Conservation (phyloP, 2,329 filamentous ascomycete species). For the Apiospora marii region DNA sequence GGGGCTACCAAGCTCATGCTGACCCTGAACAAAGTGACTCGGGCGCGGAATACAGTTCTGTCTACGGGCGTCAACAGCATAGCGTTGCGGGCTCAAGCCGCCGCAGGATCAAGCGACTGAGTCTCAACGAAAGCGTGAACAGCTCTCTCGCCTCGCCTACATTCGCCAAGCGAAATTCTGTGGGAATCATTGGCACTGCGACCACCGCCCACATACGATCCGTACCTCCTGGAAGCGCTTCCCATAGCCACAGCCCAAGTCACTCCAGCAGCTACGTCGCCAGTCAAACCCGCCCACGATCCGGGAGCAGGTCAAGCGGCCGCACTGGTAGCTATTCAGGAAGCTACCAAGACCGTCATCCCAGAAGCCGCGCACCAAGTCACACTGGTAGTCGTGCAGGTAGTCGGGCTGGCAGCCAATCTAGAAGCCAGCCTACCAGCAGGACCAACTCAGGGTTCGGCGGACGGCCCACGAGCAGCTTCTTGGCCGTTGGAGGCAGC, state of each 20-base stretch:
- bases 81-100: neutral
- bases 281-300: neutral
- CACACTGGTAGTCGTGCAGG: neutral
- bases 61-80: neutral
- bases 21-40: constrained; percentile 4
- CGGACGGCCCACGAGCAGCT: neutral
- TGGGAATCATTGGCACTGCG: neutral
- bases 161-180: neutral
- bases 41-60: neutral
- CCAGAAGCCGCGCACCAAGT: neutral
- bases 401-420: neutral
- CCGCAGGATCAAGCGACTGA: neutral
- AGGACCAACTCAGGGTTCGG: neutral
- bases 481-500: neutral
- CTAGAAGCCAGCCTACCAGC: constrained; percentile 8
- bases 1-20: constrained; percentile 11
- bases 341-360: neutral
- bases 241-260: neutral
- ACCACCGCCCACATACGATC: constrained; percentile 8
- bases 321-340: neutral
- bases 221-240: constrained; percentile 3
- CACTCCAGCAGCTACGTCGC: constrained; percentile 5
- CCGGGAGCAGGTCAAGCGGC: constrained; percentile 1
- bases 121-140: neutral
- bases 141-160: neutral